Base-by-base conservation (phyloP, 768 basidiomycete species). In the Scleroderma citrinum region DNA sequence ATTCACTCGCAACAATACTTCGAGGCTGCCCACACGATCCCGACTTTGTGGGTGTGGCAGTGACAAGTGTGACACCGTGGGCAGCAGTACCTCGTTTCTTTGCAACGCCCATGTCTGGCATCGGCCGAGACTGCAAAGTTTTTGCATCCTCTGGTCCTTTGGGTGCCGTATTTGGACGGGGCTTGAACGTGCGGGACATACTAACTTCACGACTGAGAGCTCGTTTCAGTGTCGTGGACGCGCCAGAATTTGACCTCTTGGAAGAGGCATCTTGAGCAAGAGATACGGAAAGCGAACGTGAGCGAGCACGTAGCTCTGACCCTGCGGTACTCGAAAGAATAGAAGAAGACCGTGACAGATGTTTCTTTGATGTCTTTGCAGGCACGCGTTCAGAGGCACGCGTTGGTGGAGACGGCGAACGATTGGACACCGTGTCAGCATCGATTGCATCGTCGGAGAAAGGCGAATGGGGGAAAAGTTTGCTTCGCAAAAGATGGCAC, bases 101-200 rank as follows among this genome's bases (percentile, higher is more conserved):
- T 2, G 55, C 37, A 44, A 54, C 55, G 46, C 0, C 26, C 37
- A 40, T 46, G 50, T 46, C 60, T 65, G 4, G 53, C 48, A n/a
- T 59, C 45, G 51, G 44, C 19, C 51, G 50, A 36, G 57, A 50
- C 19, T 53, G 58, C 53, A 52, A 17, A 52, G 51, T 17, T 37
- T 45, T 19, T 31, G 38, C 17, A 45, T 51, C n/a, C 37, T 42
- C 44, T 10, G 14, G 14, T 7, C 43, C 49, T 53, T 59, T 50
- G 34, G 44, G 7, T 47, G 49, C 29, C 17, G 45, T 43, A 42
- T 56, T 50, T 49, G 52, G 49, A 56, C 74, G 48, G 40, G 72
- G 73, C 58, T 81, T 86, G 67, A 87, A 87, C 20, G 68, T 76
- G 29, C 85, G 75, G 16, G 81, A 81, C 87, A 89, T 90, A 66